Conservation (phyloP, 345 rosid genomes). For the Eucalyptus cladocalyx region DNA sequence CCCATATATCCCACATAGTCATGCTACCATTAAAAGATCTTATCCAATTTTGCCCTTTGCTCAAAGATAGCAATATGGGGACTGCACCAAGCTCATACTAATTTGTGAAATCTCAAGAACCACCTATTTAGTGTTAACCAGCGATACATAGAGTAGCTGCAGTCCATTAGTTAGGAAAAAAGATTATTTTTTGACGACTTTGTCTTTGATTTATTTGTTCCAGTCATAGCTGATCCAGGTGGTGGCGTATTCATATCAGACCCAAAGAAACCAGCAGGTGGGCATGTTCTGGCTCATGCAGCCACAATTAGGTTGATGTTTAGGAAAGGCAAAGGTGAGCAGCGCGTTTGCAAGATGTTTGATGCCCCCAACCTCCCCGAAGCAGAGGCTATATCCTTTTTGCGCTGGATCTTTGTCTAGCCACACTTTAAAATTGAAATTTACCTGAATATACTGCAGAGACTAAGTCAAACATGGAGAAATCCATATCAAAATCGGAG, state of each 20-base stretch:
- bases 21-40: no score
- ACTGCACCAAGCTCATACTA: not conserved
- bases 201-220: not conserved
- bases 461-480: not conserved
- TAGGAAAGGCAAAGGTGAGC: not conserved
- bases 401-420: not conserved
- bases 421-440: not conserved
- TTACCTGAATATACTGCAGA: not conserved
- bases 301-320: not conserved
- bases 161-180: not conserved
- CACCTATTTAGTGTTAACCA: not conserved
- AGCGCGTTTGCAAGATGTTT: not conserved
- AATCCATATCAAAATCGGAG: not conserved
- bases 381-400: slow-evolving; percentile 76
- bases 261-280: not conserved
- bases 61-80: not conserved
- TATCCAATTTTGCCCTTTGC: not conserved
- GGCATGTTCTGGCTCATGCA: not conserved
- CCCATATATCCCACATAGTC: no score
- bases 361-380: not conserved
- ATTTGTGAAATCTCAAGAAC: not conserved
- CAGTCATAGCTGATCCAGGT: not conserved
- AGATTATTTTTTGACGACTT: not conserved
- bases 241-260: not conserved
- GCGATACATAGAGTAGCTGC: not conserved